A percentile compares a stretch with the other conserved stretches of the same genome.
Conservation (phyloP, 139 green algal genomes). For the Picochlorum sp. region DNA sequence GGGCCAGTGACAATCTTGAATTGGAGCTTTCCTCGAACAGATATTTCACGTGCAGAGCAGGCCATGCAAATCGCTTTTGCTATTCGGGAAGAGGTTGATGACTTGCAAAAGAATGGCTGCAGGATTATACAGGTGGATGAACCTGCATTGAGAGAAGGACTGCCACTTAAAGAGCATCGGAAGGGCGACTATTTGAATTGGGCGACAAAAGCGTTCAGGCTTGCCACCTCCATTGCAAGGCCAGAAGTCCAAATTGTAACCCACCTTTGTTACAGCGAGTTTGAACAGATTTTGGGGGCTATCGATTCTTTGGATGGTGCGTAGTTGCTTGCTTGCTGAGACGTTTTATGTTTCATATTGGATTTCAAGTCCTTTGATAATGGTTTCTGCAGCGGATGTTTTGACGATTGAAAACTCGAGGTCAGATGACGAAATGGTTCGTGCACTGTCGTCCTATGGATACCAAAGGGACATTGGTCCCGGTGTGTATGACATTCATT, state of each 20-base stretch:
- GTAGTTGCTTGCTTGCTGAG: background rate
- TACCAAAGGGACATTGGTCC: slow-evolving; percentile 71
- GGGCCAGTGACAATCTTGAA: slow-evolving; percentile 87
- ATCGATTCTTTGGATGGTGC: slow-evolving; percentile 50
- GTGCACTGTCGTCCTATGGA: slow-evolving; percentile 39
- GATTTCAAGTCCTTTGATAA: background rate
- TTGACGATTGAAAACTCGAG: slow-evolving; percentile 91
- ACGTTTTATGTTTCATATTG: background rate
- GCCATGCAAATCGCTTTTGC: slow-evolving; percentile 70
- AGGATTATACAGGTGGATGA: slow-evolving; percentile 80
- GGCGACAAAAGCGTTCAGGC: slow-evolving; percentile 76
- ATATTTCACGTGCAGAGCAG: slow-evolving; percentile 55
- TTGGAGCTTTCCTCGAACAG: slow-evolving; percentile 82
- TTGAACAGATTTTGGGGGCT: slow-evolving; percentile 75
- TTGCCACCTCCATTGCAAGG: slow-evolving; percentile 35
- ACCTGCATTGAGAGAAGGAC: slow-evolving; percentile 80
- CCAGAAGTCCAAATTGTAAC: slow-evolving; percentile 60
- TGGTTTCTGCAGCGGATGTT: slow-evolving; percentile 51
- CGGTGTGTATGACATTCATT: slow-evolving; percentile 87
- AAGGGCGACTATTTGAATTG: slow-evolving; percentile 71
- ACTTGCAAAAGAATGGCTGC: slow-evolving; percentile 74
- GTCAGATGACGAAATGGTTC: slow-evolving; percentile 68
- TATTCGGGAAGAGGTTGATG: slow-evolving; percentile 69
- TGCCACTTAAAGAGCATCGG: slow-evolving; percentile 65
- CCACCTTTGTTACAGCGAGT: slow-evolving; percentile 88